Evolutionary conservation across 2,329 filamentous ascomycete genomes (phyloP), one percentile per base, ranked within the genome.

Genomic region (Fusarium sp.): DNA sequence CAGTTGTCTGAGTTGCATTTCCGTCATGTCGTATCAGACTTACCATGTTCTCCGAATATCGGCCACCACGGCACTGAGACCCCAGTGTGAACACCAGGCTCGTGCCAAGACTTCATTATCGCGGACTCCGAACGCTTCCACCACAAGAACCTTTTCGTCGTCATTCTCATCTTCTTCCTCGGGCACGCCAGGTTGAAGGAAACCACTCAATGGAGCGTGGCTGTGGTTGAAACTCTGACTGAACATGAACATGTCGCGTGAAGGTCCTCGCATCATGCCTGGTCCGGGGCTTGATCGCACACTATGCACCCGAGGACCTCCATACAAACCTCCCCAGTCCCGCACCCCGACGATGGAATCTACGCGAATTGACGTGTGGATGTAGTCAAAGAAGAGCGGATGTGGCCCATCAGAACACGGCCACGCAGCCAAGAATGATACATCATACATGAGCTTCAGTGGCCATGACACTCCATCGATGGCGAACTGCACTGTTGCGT

Each of bases 1-100:
- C 60, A 50, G 55, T 4, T 41, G 42, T 33, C 43, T 33, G 6
- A 18, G 5, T n/a, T 49, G 39, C 20, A 33, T 3, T 33, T 42
- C 46, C 17, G 20, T 29, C n/a, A 17, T 15, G 37, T 35, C 33
- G 18, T 10, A 35, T 49, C 50, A 20, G 46, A 81, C 86, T 76
- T 72, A 88, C 86, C 87, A 93, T 17, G 91, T 93, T 79, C 84
- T 87, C 59, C 85, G 81, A 51, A 92, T 76, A 76, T 93, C 89
- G 11, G 90, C 90, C 58, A 93, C 85, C 18, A 94, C 80, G 2
- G 91, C 91, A 73, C 85, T 89, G 71, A 92, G 78, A 4, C 91
- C 91, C 86, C 90, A 92, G 72, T 92, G 89, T 55, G 90, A 86
- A 75, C 91, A 93, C 91, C 91, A 94, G 9, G 91, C 90, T 64